These are phyloP conservation scores for Peterozyma toletana DNA, from an alignment of 805 yeast species.

Conservation along the genomic window DNA sequence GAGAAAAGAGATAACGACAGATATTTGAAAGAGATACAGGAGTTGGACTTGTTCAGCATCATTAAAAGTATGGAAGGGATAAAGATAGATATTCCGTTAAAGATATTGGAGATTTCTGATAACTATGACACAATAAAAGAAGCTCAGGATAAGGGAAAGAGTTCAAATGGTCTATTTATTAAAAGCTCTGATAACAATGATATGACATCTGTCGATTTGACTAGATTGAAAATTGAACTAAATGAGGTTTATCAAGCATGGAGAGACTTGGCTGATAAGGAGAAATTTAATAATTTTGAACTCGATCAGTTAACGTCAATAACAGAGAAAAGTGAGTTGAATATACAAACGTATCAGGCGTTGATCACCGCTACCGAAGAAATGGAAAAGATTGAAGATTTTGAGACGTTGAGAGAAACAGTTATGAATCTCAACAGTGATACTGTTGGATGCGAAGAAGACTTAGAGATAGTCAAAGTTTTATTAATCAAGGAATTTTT, in stretches of 20 bases:
- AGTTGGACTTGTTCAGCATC: constrained; percentile 25
- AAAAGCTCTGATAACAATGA: constrained; percentile 1
- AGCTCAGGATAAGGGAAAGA: constrained; percentile 6
- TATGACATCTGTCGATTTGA: constrained; percentile 2
- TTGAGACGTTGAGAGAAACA: constrained; percentile 12
- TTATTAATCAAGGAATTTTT: constrained; percentile 10
- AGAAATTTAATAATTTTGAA: constrained; percentile 11
- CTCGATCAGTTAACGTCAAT: constrained; percentile 7
- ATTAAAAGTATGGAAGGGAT: constrained; percentile 27
- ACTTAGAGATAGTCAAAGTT: constrained; percentile 15
- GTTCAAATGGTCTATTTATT: background rate
- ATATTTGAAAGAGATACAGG: constrained; percentile 2
- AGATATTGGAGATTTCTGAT: constrained; percentile 28
- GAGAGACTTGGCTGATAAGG: constrained; percentile 8
- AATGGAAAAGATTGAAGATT: background rate
- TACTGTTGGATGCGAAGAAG: constrained; percentile 5
- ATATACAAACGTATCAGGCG: constrained; percentile 1
- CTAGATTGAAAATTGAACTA: constrained; percentile 12
- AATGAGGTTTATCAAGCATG: constrained; percentile 9
- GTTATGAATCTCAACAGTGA: constrained; percentile 13
- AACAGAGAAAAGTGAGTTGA: background rate
- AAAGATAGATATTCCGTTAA: constrained; percentile 28
- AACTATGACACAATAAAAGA: constrained; percentile 4
- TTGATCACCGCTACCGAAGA: constrained; percentile 3
- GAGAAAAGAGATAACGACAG: background rate